Evolutionary conservation across 1,284 basidiomycete genomes (phyloP).

Genomic region (Trichosporon asahii): DNA sequence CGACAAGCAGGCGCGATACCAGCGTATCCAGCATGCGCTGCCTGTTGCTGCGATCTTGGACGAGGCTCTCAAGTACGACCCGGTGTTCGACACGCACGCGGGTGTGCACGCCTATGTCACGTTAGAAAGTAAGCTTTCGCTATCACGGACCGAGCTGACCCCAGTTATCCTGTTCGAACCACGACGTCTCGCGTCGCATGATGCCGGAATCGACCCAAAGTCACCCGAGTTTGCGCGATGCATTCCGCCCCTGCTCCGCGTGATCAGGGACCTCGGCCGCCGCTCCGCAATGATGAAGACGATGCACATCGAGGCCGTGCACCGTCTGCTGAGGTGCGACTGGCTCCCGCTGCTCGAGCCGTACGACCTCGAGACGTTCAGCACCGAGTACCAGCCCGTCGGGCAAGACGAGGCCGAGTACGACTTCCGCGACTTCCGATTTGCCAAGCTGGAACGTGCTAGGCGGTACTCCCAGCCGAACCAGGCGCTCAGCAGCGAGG

Average conservation of each 20-base stretch:
- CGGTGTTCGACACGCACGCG: conserved; percentile 17
- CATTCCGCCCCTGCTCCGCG: conserved; percentile 12
- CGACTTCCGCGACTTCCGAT: conserved; percentile 20
- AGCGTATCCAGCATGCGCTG: conserved; percentile 20
- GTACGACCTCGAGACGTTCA: conserved; percentile 16
- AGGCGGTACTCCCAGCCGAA: neutral
- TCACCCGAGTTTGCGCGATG: neutral
- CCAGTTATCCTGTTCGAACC: conserved; percentile 24
- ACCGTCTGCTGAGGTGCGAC: conserved; percentile 16
- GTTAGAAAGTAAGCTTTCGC: conserved; percentile 21
- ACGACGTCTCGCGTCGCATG: conserved; percentile 14
- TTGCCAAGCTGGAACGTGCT: conserved; percentile 16
- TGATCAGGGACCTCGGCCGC: conserved; percentile 10
- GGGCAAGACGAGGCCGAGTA: conserved; percentile 20
- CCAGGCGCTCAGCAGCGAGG: neutral
- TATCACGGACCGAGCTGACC: neutral
- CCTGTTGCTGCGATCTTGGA: conserved; percentile 17
- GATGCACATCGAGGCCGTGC: conserved; percentile 17
- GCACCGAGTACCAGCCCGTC: conserved; percentile 16
- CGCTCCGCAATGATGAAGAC: conserved; percentile 11
- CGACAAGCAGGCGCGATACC: neutral
- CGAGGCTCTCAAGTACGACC: conserved; percentile 15
- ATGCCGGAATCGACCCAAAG: conserved; percentile 15
- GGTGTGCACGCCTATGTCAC: conserved; percentile 21
- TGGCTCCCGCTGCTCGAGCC: conserved; percentile 3